A percentile compares a stretch with the other conserved stretches of the same genome.
phyloP scores from a whole-genome alignment of 2,329 filamentous ascomycete genomes.

The Sarocladiaceae sp. region DNA sequence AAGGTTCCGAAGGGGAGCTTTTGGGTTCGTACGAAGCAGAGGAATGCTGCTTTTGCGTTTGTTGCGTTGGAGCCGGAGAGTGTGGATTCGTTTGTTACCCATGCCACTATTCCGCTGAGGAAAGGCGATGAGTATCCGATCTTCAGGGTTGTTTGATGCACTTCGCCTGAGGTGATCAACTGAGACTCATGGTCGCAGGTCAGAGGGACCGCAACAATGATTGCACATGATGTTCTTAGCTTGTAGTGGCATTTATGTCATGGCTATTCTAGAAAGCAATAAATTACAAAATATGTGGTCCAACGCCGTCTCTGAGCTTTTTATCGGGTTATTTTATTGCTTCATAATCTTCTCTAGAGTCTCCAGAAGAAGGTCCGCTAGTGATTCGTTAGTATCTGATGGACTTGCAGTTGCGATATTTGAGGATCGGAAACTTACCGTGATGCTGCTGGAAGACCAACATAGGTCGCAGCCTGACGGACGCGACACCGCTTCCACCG shows the following conservation, averaged over 20 bases:
- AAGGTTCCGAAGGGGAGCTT: slow-evolving; percentile 24
- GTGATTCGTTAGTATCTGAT: neutral
- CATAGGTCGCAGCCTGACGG: slow-evolving; percentile 84
- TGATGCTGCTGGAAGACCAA: slow-evolving; percentile 89
- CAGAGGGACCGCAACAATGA: no score
- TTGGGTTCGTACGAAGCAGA: slow-evolving; percentile 26
- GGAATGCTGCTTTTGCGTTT: slow-evolving; percentile 25
- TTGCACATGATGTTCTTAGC: no score
- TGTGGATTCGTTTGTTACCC: slow-evolving; percentile 26
- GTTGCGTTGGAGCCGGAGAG: slow-evolving; percentile 27
- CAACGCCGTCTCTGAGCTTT: neutral
- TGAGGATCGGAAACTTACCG: slow-evolving; percentile 29
- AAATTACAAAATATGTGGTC: no score
- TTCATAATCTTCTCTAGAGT: neutral
- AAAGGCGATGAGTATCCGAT: slow-evolving; percentile 26
- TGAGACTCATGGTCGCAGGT: no score
- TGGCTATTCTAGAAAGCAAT: no score
- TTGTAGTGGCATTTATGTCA: no score
- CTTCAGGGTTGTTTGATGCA: slow-evolving; percentile 19
- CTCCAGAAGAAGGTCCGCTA: neutral
- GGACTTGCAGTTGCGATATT: neutral
- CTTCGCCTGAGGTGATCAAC: no score
- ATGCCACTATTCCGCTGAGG: slow-evolving; percentile 24
- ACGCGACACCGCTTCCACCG: slow-evolving; percentile 71
- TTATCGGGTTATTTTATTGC: neutral